These are phyloP conservation scores for Pseudisothecium myosuroides DNA, from an alignment of 225 moss, liverwort and hornwort species.

Conservation along the genomic window DNA sequence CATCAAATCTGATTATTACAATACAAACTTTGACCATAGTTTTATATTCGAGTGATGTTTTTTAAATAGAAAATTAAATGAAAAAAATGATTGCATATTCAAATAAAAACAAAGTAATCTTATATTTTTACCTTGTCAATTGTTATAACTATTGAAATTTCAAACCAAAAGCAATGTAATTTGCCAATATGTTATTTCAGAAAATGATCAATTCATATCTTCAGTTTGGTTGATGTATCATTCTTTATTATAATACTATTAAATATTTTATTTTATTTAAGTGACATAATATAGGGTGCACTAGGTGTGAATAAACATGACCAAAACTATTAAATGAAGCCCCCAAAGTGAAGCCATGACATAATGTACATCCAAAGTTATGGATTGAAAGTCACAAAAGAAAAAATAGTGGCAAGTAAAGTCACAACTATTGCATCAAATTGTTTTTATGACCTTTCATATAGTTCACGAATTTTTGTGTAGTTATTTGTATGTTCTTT, in stretches of 20 bases:
- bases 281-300: background rate
- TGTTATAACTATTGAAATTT: background rate
- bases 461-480: background rate
- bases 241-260: background rate
- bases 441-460: background rate
- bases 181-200: accelerated
- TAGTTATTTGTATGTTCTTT: too few relatives aligned
- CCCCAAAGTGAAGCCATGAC: accelerated
- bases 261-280: too few relatives aligned
- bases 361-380: accelerated
- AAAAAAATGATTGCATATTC: too few relatives aligned
- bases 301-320: background rate
- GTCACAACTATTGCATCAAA: background rate
- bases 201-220: too few relatives aligned
- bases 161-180: background rate
- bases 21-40: background rate
- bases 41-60: too few relatives aligned
- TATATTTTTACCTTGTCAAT: accelerated
- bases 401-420: background rate
- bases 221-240: background rate
- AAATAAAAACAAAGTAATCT: too few relatives aligned
- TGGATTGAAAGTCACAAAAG: accelerated
- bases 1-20: background rate
- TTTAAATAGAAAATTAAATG: accelerated
- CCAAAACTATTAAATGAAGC: background rate